Evolutionary conservation across 1,284 basidiomycete species (phyloP), one percentile per base, ranked within the genome.

Genomic region (Fomes fomentarius): DNA sequence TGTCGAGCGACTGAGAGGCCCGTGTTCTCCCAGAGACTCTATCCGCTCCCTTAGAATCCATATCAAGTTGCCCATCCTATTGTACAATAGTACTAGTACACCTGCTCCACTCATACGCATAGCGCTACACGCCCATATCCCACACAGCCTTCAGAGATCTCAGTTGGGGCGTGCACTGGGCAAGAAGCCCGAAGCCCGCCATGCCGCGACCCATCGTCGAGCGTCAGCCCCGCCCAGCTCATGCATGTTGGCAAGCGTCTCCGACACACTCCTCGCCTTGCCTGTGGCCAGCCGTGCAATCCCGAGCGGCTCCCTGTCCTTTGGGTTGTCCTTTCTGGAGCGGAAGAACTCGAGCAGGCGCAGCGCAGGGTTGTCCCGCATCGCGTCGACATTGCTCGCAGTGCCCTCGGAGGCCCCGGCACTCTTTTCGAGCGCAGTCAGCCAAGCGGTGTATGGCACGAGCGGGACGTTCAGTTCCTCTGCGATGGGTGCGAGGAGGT

Each of bases 1-100:
- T 60, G 38, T 69, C 63, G 25, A 67, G 65, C 40, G 67, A 58
- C 47, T 58, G 43, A 47, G 21, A 34, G n/a, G n/a, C 31, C 10
- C 19, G 31, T 17, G 35, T 31, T 15, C 21, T 14, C 15, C 22
- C 25, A n/a, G n/a, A n/a, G n/a, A n/a, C n/a, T n/a, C n/a, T n/a
- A n/a, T n/a, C n/a, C n/a, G n/a, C n/a, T n/a, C n/a, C n/a, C n/a
- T n/a, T n/a, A n/a, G n/a, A n/a, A n/a, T n/a, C n/a, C n/a, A n/a
- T n/a, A n/a, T n/a, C n/a, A n/a, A n/a, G n/a, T n/a, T n/a, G n/a
- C n/a, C n/a, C n/a, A n/a, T n/a, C n/a, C n/a, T n/a, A n/a, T n/a
- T n/a, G n/a, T n/a, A n/a, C n/a, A n/a, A n/a, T n/a, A n/a, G n/a
- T n/a, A n/a, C n/a, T n/a, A n/a, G n/a, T n/a, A n/a, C n/a, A n/a